Conservation (phyloP, 345 rosid genomes). For the Draba incana region DNA sequence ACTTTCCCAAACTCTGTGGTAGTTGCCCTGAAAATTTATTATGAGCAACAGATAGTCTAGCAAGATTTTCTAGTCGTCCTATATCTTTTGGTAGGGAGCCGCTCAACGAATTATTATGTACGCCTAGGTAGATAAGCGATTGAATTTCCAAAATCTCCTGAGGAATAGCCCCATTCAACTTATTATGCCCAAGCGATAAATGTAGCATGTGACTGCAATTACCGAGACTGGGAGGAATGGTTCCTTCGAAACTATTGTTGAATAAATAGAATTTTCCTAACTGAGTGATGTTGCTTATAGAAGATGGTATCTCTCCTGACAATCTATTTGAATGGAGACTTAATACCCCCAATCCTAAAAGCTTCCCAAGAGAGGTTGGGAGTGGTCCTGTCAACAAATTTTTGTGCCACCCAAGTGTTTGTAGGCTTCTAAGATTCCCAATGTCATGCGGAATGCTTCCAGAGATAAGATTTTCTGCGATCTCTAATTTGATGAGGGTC, state of each 20-base stretch:
- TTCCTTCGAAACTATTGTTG: constrained; percentile 1
- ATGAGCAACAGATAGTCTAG: rapidly evolving
- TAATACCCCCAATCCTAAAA: neutral
- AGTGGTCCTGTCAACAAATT: neutral
- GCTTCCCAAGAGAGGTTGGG: neutral
- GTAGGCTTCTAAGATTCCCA: constrained; percentile 5
- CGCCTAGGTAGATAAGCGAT: neutral
- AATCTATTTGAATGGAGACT: neutral
- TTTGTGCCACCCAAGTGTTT: neutral
- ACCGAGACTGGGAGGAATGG: neutral
- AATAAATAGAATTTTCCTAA: neutral
- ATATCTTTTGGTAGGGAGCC: neutral
- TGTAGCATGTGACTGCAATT: neutral
- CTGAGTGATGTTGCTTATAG: neutral
- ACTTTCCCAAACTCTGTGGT: neutral
- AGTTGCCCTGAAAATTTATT: neutral
- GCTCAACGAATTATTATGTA: neutral
- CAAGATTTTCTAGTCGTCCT: neutral
- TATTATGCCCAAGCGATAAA: neutral
- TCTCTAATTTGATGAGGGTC: neutral
- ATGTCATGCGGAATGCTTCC: constrained; percentile 4
- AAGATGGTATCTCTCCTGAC: constrained; percentile 3
- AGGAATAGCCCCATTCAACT: constrained; percentile 13
- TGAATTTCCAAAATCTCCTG: neutral
- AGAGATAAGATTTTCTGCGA: neutral